Evolutionary conservation across 2,329 filamentous ascomycete genomes (phyloP).

Genomic region (Aspergillus puulaauensis): DNA sequence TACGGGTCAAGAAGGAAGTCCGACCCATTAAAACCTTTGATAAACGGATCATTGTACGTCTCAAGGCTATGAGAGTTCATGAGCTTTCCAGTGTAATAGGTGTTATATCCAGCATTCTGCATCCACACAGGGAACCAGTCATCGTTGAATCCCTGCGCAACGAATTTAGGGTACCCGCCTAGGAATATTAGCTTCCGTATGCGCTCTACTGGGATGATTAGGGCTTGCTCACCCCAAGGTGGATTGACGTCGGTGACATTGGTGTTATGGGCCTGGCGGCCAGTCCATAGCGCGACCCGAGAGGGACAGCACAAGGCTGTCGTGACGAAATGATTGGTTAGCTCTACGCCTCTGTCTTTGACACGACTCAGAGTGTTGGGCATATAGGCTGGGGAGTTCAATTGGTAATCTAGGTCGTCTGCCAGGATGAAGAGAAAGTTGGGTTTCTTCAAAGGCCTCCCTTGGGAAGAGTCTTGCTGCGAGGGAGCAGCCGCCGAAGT

Average conservation of each 20-base stretch:
- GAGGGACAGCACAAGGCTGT: slow-evolving; percentile 66
- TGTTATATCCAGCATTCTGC: slow-evolving; percentile 64
- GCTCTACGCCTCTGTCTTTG: slow-evolving; percentile 55
- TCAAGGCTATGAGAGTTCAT: slow-evolving; percentile 63
- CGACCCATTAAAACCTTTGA: slow-evolving; percentile 60
- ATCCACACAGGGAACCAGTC: slow-evolving; percentile 70
- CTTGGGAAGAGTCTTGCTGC: no score
- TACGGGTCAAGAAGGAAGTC: slow-evolving; percentile 64
- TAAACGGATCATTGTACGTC: slow-evolving; percentile 61
- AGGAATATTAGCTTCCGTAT: slow-evolving; percentile 28
- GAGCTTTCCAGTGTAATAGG: slow-evolving; percentile 69
- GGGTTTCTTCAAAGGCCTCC: slow-evolving; percentile 20
- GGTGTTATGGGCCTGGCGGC: slow-evolving; percentile 65
- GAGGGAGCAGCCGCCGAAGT: no score
- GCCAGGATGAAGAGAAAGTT: slow-evolving; percentile 69
- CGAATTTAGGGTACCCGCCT: slow-evolving; percentile 62
- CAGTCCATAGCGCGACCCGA: slow-evolving; percentile 62
- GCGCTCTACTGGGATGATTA: background rate
- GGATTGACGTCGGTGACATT: slow-evolving; percentile 57
- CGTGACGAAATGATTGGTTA: slow-evolving; percentile 60
- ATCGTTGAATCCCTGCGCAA: slow-evolving; percentile 63
- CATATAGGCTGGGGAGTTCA: slow-evolving; percentile 52
- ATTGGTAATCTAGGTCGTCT: slow-evolving; percentile 61
- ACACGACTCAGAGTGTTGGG: slow-evolving; percentile 30
- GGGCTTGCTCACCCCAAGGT: slow-evolving; percentile 23